These are phyloP conservation scores for Westerdykella ornata DNA, from an alignment of 2,329 filamentous ascomycete species.

Conservation along the genomic window DNA sequence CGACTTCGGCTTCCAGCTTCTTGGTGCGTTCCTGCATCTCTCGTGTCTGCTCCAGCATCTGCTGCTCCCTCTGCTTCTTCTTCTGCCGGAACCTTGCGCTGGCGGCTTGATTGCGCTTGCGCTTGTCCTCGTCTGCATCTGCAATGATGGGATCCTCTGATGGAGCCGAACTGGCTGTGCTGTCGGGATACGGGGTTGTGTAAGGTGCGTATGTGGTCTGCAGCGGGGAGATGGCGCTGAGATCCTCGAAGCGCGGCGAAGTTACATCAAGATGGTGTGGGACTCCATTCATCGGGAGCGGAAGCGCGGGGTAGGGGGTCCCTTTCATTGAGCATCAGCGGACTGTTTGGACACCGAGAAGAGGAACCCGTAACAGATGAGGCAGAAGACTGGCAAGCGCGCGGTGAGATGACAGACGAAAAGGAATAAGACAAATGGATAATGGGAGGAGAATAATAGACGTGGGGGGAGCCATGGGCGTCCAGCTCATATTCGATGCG, in stretches of 20 bases:
- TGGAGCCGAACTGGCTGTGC: conserved; percentile 25
- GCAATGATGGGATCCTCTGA: conserved; percentile 23
- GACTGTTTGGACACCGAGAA: conserved; percentile 8
- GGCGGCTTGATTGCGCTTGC: conserved; percentile 79
- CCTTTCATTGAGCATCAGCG: conserved; percentile 25
- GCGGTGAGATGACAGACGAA: neutral
- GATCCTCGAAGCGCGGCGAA: conserved; percentile 24
- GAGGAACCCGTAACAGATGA: neutral
- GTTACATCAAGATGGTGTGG: conserved; percentile 19
- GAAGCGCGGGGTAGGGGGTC: conserved; percentile 22
- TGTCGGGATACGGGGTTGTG: conserved; percentile 29
- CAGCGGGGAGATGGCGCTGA: conserved; percentile 25
- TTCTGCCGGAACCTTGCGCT: conserved; percentile 86
- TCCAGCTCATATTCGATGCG: neutral
- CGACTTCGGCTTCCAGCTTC: conserved; percentile 53
- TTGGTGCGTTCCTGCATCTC: conserved; percentile 77
- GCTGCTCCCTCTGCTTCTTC: conserved; percentile 92
- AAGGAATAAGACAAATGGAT: neutral
- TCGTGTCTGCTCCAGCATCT: conserved; percentile 50
- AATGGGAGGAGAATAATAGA: neutral
- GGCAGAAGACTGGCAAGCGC: conserved; percentile 1
- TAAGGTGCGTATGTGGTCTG: conserved; percentile 24
- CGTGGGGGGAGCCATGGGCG: conserved; percentile 4
- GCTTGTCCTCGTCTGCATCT: conserved; percentile 78
- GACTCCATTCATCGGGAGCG: conserved; percentile 22